Evolutionary conservation across 2,329 filamentous ascomycete species (phyloP).

Genomic region (Fragosphaeria purpurea): DNA sequence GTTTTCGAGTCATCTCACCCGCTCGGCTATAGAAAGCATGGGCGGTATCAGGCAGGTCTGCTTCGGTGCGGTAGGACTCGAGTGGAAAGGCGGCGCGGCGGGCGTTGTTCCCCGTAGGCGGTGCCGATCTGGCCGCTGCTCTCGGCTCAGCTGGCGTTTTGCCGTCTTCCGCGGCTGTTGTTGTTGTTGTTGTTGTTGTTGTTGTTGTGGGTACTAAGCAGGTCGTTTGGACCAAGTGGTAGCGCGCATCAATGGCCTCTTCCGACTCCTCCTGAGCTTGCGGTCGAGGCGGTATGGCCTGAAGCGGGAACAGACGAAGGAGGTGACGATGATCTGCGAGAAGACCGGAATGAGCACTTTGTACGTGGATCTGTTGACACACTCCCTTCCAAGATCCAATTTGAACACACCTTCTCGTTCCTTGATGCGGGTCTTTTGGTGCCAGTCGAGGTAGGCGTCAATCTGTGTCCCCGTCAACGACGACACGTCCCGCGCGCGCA

Average conservation of each 20-base stretch:
- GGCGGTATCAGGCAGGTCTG: constrained; percentile 31
- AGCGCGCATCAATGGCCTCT: constrained; percentile 5
- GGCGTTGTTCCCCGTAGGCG: no score
- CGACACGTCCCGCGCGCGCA: constrained; percentile 21
- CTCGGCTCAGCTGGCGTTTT: not conserved
- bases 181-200: not conserved
- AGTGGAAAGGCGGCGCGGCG: constrained; percentile 10
- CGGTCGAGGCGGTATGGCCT: not conserved
- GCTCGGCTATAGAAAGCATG: constrained; percentile 32
- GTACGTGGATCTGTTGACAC: no score
- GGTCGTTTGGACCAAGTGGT: constrained; percentile 3
- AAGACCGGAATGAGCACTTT: no score
- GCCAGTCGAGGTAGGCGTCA: constrained; percentile 74
- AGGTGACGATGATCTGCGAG: constrained; percentile 4
- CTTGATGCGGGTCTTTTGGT: constrained; percentile 48
- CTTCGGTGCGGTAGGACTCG: constrained; percentile 25
- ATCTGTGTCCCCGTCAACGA: constrained; percentile 48
- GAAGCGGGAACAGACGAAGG: constrained; percentile 10
- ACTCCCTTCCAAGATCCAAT: no score
- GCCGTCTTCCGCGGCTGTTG: not conserved
- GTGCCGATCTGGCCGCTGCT: no score
- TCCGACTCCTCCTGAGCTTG: constrained; percentile 11
- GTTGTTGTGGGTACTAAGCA: constrained; percentile 3
- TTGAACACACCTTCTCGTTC: constrained; percentile 10
- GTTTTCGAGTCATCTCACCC: constrained; percentile 17